These are phyloP conservation scores for Chaetomium sp. DNA, from an alignment of 2,329 filamentous ascomycete species.

Conservation along the genomic window DNA sequence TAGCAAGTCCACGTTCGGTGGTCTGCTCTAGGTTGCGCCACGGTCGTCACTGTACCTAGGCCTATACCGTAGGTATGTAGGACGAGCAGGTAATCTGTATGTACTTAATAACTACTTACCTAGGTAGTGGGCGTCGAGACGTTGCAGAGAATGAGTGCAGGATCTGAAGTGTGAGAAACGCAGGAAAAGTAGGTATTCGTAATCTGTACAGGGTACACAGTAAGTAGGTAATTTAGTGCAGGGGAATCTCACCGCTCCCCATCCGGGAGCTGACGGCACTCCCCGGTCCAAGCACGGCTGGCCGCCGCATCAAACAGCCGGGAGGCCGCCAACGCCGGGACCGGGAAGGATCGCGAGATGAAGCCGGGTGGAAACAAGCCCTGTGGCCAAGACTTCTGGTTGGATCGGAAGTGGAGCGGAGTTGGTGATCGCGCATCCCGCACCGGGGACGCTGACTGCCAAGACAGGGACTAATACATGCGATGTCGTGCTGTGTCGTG, in stretches of 20 bases:
- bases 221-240: background rate
- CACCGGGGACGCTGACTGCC: constrained; percentile 12
- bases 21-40: constrained; percentile 19
- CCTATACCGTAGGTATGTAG: background rate
- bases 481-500: background rate
- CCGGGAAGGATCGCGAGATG: constrained; percentile 18
- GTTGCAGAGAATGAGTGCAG: background rate
- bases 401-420: constrained; percentile 20
- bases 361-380: constrained; percentile 23
- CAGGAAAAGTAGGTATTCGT: background rate
- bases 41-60: background rate
- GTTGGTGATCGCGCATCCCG: constrained; percentile 1
- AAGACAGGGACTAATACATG: constrained; percentile 15
- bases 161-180: background rate
- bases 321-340: constrained; percentile 33
- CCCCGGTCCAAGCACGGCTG: constrained; percentile 16
- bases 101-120: no score
- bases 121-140: background rate
- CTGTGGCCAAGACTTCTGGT: constrained; percentile 19
- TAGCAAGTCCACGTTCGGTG: background rate
- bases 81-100: no score
- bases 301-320: constrained; percentile 24
- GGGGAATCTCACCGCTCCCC: constrained; percentile 7
- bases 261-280: constrained; percentile 11
- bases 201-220: background rate